A percentile compares a stretch with the other conserved stretches of the same genome.
Evolutionary conservation across 208 protist genomes (phyloP).

Genomic region (Crithidia fasciculata): DNA sequence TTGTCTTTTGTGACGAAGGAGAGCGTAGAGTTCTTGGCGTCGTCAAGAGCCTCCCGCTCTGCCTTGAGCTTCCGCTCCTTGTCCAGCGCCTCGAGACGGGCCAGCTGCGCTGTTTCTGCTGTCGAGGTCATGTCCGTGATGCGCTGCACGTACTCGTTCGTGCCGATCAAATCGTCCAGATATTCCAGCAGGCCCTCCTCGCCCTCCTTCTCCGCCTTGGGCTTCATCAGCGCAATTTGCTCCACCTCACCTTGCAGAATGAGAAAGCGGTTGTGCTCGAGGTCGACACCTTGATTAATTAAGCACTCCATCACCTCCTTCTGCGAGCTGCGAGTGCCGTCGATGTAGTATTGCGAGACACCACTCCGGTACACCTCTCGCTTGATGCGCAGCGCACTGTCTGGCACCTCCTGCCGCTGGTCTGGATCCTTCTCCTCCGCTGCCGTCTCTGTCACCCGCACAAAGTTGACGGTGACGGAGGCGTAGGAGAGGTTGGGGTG

Average conservation of each 20-base stretch:
- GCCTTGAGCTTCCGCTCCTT: conserved; percentile 93
- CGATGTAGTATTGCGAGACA: conserved; percentile 96
- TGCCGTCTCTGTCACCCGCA: conserved; percentile 90
- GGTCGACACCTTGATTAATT: conserved; percentile 97
- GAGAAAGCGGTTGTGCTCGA: conserved; percentile 99
- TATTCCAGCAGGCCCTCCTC: conserved; percentile 99
- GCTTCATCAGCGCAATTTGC: conserved; percentile 99
- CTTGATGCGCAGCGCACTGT: conserved; percentile 94
- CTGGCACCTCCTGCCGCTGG: conserved; percentile 89
- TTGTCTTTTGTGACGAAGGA: conserved; percentile 95
- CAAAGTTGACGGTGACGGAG: conserved; percentile 98
- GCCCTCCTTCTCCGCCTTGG: conserved; percentile 96
- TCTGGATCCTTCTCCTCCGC: conserved; percentile 56
- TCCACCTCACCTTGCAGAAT: conserved; percentile 99
- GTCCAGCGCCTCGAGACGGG: conserved; percentile 93
- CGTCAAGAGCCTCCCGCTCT: conserved; percentile 95
- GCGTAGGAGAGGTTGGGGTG: conserved; percentile 92
- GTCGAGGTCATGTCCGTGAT: conserved; percentile 88
- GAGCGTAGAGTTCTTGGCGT: conserved; percentile 94
- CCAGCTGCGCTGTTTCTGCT: conserved; percentile 94
- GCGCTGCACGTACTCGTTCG: conserved; percentile 88
- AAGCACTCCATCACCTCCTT: conserved; percentile 92
- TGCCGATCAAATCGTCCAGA: conserved; percentile 99
- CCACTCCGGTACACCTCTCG: conserved; percentile 93
- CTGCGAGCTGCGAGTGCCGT: conserved; percentile 70